Conservation (phyloP, 2,329 filamentous ascomycete species). For the Fusarium duplospermum region DNA sequence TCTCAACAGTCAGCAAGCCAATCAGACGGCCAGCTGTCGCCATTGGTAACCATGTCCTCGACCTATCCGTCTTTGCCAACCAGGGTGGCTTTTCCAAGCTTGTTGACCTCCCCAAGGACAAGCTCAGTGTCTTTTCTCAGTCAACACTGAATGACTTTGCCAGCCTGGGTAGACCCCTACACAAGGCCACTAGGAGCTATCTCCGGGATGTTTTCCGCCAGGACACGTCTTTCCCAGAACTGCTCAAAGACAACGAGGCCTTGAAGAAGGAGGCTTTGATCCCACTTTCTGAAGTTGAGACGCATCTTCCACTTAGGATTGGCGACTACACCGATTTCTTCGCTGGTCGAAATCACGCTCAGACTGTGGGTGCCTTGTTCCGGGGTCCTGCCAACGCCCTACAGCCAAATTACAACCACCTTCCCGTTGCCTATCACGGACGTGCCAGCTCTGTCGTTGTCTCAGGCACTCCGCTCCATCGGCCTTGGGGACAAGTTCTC, state of each 20-base stretch:
- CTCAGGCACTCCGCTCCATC: conserved; percentile 76
- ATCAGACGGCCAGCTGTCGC: conserved; percentile 74
- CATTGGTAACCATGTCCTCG: conserved; percentile 77
- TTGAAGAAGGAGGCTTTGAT: conserved; percentile 47
- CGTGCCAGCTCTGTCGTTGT: conserved; percentile 80
- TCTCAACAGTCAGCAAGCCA: conserved; percentile 68
- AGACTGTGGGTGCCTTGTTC: conserved; percentile 75
- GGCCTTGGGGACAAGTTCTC: conserved; percentile 80
- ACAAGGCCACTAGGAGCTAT: conserved; percentile 75
- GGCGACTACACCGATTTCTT: conserved; percentile 91
- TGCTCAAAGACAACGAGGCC: conserved; percentile 51
- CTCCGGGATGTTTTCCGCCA: conserved; percentile 71
- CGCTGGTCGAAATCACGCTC: conserved; percentile 81
- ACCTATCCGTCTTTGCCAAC: conserved; percentile 71
- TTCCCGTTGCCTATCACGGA: conserved; percentile 85
- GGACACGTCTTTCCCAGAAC: conserved; percentile 56
- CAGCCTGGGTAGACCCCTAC: conserved; percentile 71
- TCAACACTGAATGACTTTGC: conserved; percentile 50
- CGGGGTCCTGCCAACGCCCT: conserved; percentile 78
- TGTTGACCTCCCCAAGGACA: conserved; percentile 40
- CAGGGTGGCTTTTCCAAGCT: conserved; percentile 53
- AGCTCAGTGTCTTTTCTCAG: conserved; percentile 43
- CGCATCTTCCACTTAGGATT: conserved; percentile 80
- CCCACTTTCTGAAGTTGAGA: conserved; percentile 60
- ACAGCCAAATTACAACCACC: conserved; percentile 83